Conservation (phyloP, 2,329 filamentous ascomycete genomes). For the Coniella lustricola region DNA sequence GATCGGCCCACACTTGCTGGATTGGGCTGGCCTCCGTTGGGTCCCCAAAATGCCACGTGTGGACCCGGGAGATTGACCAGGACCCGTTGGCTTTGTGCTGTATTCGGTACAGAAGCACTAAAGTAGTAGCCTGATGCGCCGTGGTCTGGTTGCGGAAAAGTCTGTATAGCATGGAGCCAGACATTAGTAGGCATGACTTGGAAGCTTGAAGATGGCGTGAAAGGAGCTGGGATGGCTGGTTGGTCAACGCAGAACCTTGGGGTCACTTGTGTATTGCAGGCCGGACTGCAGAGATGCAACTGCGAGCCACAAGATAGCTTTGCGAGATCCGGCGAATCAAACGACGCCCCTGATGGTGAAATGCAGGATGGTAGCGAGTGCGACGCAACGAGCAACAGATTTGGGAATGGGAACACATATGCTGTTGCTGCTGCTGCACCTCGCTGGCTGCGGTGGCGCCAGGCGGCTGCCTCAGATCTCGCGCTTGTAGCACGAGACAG, state of each 20-base stretch:
- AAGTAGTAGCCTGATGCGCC: not conserved
- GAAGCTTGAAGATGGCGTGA: no score
- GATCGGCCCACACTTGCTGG: not conserved
- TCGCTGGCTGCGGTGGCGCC: not conserved
- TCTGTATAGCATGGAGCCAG: no score
- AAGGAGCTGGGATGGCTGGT: no score
- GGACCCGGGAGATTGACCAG: not conserved
- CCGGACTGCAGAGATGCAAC: no score
- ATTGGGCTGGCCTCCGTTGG: not conserved
- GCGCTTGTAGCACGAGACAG: not conserved
- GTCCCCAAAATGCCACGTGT: slow-evolving; percentile 1
- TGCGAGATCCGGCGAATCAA: not conserved
- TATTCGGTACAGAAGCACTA: not conserved
- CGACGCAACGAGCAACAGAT: not conserved
- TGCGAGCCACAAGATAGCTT: no score
- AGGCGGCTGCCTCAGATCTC: no score
- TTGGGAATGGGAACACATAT: not conserved
- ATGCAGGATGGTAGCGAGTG: not conserved
- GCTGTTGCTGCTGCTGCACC: not conserved
- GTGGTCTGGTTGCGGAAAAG: no score
- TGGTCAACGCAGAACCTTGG: no score
- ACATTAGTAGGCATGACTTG: no score
- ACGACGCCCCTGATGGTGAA: not conserved
- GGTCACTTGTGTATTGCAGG: no score
- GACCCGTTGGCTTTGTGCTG: not conserved